Evolutionary conservation across 192 early-diverging fungal genomes (phyloP).

Genomic region (Podila verticillata): DNA sequence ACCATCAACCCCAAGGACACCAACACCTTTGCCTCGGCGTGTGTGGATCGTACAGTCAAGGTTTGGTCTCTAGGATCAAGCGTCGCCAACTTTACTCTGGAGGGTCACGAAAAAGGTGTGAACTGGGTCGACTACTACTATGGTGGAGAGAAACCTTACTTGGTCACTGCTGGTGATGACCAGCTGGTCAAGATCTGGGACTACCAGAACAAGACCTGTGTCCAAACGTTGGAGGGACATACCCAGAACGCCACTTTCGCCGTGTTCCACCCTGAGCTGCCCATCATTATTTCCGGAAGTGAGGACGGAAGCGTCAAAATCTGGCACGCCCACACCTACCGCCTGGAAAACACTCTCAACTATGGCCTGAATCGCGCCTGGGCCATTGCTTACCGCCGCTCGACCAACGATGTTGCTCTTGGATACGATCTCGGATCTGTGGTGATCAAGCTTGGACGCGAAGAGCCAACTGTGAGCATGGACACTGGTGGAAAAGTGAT

Average conservation of each 20-base stretch:
- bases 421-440: conserved; percentile 98
- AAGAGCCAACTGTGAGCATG: conserved; percentile 97
- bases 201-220: conserved; percentile 99
- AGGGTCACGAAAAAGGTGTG: conserved; percentile 98
- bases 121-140: conserved; percentile 99
- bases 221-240: conserved; percentile 99
- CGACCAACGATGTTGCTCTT: conserved; percentile 93
- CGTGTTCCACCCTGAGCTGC: conserved; percentile 93
- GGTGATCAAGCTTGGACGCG: conserved; percentile 93
- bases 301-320: conserved; percentile 96
- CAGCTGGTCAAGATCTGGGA: conserved; percentile 97
- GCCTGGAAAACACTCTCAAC: conserved; percentile 96
- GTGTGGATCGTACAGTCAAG: conserved; percentile 96
- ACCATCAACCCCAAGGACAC: conserved; percentile 98
- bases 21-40: conserved; percentile 99
- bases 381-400: conserved; percentile 87
- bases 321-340: conserved; percentile 98
- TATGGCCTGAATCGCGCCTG: conserved; percentile 98
- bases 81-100: conserved; percentile 97
- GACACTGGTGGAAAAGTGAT: conserved; percentile 97
- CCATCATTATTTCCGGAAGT: conserved; percentile 94
- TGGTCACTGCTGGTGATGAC: conserved; percentile 97
- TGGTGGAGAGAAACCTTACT: conserved; percentile 97
- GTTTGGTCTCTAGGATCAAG: conserved; percentile 96
- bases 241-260: conserved; percentile 92